A percentile compares a stretch with the other conserved stretches of the same genome.
Conservation (phyloP, 305 asterid genomes). For the Nicotiana rustica region DNA sequence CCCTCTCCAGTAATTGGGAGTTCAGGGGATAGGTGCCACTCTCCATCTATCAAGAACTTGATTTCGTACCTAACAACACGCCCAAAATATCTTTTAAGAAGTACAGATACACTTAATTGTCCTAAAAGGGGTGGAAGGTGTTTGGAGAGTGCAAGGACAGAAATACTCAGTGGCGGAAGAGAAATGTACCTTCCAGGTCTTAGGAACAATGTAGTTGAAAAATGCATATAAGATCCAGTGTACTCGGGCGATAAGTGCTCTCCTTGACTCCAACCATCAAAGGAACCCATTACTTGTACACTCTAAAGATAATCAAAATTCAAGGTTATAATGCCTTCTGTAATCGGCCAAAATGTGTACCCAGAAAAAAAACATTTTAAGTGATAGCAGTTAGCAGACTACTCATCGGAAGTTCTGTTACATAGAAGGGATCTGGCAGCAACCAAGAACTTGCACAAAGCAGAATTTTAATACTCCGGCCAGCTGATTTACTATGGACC, state of each 20-base stretch:
- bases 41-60: constrained; percentile 87
- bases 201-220: constrained; percentile 77
- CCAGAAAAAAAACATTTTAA: not conserved
- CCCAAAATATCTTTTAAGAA: constrained; percentile 35
- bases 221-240: constrained; percentile 66
- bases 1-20: constrained; percentile 81
- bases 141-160: not conserved
- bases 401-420: not conserved
- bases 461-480: not conserved
- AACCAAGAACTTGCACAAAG: not conserved
- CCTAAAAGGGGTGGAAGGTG: not conserved
- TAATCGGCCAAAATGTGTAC: not conserved
- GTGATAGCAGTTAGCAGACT: not conserved
- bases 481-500: not conserved
- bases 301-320: constrained; percentile 52
- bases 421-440: not conserved
- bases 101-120: not conserved
- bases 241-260: constrained; percentile 85
- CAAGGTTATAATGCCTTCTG: constrained; percentile 12
- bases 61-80: constrained; percentile 71
- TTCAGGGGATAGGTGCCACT: constrained; percentile 77
- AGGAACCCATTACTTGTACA: constrained; percentile 95
- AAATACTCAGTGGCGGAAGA: constrained; percentile 22
- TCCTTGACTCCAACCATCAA: constrained; percentile 89
- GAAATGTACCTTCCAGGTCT: constrained; percentile 81